Conservation (phyloP, 805 yeast species). For the Metschnikowia henanensis region DNA sequence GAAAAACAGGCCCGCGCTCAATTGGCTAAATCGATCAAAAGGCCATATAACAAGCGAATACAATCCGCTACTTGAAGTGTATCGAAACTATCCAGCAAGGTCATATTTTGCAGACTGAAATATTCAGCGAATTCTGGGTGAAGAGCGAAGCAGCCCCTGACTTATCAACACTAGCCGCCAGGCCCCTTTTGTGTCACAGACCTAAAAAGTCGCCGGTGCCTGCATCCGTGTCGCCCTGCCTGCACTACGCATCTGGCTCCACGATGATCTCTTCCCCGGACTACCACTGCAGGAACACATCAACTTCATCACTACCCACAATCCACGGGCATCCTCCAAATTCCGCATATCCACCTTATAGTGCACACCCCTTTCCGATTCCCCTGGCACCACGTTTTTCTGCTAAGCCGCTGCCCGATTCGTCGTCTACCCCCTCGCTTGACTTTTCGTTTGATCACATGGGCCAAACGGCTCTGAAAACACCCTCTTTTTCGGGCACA, state of each 20-base stretch:
- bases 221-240: background rate
- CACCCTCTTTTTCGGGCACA: background rate
- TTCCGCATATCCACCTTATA: background rate
- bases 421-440: conserved; percentile 1
- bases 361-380: too few species aligned
- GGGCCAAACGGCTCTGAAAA: conserved; percentile 20
- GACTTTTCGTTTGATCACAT: conserved; percentile 11
- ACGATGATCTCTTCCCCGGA: conserved; percentile 25
- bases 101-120: too few species aligned
- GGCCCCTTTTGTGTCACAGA: background rate
- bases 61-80: too few species aligned
- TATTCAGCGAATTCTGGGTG: too few species aligned
- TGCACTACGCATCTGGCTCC: background rate
- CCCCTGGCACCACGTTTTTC: background rate
- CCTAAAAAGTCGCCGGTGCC: background rate
- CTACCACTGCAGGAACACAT: background rate
- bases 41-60: too few species aligned
- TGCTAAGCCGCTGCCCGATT: background rate
- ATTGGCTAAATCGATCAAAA: too few species aligned
- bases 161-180: background rate
- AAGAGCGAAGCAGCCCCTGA: too few species aligned
- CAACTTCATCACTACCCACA: background rate
- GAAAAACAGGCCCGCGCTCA: too few species aligned
- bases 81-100: too few species aligned
- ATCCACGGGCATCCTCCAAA: background rate